Evolutionary conservation across 2,329 filamentous ascomycete species (phyloP).

Genomic region (Aspergillus sp.): DNA sequence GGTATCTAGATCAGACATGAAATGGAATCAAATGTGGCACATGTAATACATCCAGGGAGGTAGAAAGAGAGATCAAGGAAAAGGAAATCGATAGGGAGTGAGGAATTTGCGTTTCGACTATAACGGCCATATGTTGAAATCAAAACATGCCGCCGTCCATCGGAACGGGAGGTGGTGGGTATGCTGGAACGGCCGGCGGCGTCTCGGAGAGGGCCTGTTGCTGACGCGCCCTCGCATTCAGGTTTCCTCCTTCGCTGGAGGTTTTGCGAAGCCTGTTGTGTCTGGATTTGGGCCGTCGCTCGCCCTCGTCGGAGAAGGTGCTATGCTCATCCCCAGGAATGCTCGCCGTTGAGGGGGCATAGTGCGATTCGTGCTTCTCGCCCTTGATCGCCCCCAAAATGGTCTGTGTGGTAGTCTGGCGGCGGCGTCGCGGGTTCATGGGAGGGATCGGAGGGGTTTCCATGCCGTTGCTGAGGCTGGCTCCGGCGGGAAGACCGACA

Average conservation of each 20-base stretch:
- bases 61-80: conserved; percentile 2
- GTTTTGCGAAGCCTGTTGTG: conserved; percentile 46
- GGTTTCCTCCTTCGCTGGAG: conserved; percentile 51
- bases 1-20: conserved; percentile 5
- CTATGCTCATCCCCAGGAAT: conserved; percentile 38
- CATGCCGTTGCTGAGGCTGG: conserved; percentile 54
- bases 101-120: not conserved
- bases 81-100: conserved; percentile 2
- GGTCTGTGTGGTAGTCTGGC: conserved; percentile 46
- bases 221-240: conserved; percentile 47
- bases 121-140: conserved; percentile 12
- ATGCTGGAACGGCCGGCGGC: conserved; percentile 33
- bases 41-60: conserved; percentile 5
- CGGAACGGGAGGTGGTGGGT: conserved; percentile 29
- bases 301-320: conserved; percentile 45
- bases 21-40: not conserved
- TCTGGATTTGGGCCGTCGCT: conserved; percentile 37
- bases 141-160: conserved; percentile 42
- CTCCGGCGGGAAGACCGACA: conserved; percentile 57
- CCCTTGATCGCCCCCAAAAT: conserved; percentile 39
- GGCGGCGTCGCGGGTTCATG: conserved; percentile 60
- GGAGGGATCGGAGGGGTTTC: conserved; percentile 56
- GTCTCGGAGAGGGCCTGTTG: conserved; percentile 32
- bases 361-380: conserved; percentile 33
- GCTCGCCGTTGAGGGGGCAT: conserved; percentile 22